Evolutionary conservation across 768 basidiomycete genomes (phyloP).

Genomic region (Lactarius tabidus): DNA sequence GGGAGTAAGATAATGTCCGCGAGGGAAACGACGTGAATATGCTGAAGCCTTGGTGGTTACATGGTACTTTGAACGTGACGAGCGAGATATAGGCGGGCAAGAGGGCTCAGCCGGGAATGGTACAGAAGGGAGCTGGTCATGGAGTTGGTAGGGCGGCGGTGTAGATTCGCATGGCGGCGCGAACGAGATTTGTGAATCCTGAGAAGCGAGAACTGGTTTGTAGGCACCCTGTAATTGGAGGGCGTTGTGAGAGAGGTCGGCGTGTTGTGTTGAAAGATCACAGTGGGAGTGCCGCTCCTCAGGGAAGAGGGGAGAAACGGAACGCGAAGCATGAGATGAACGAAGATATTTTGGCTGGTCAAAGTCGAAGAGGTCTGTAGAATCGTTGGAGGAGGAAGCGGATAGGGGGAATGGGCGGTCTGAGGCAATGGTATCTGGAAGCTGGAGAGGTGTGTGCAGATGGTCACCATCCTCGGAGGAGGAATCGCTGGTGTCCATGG

Average conservation of each 20-base stretch:
- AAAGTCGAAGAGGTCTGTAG: slow-evolving; percentile 18
- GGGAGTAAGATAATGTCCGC: slow-evolving; percentile 54
- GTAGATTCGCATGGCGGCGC: slow-evolving; percentile 5
- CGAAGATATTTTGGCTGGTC: slow-evolving; percentile 20
- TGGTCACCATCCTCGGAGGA: slow-evolving; percentile 26
- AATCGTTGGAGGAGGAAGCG: slow-evolving; percentile 12
- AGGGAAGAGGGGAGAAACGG: slow-evolving; percentile 21
- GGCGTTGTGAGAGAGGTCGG: slow-evolving; percentile 20
- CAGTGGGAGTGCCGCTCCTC: slow-evolving; percentile 8
- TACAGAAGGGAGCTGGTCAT: slow-evolving; percentile 15
- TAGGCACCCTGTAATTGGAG: slow-evolving; percentile 19
- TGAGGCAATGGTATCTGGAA: slow-evolving; percentile 17
- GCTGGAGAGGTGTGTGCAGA: slow-evolving; percentile 24
- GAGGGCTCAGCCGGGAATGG: slow-evolving; percentile 11
- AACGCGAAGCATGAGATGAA: slow-evolving; percentile 24
- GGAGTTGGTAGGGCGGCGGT: slow-evolving; percentile 1
- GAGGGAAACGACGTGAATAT: slow-evolving; percentile 54
- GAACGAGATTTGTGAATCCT: slow-evolving; percentile 12
- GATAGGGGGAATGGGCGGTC: slow-evolving; percentile 3
- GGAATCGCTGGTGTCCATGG: slow-evolving; percentile 25
- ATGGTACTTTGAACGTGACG: slow-evolving; percentile 12
- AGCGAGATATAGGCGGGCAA: slow-evolving; percentile 12
- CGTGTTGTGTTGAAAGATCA: background rate
- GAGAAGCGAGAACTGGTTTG: slow-evolving; percentile 13
- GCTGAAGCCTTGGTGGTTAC: slow-evolving; percentile 29